Evolutionary conservation across 495 filamentous ascomycete species (phyloP).

Genomic region (Lepidopterella palustris): DNA sequence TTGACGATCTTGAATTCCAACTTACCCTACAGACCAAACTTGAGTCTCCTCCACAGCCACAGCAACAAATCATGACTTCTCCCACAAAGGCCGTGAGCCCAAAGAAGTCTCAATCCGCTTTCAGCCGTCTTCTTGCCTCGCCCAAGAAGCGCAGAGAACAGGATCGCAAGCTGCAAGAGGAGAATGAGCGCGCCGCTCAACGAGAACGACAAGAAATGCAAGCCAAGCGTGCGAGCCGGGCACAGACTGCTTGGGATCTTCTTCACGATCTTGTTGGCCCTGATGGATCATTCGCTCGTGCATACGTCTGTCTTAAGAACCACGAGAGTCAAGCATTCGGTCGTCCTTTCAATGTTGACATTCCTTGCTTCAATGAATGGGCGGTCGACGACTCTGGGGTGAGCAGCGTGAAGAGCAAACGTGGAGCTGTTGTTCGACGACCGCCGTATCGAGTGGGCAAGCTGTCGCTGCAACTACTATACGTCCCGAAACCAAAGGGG

Average conservation of each 20-base stretch:
- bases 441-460: slow-evolving; percentile 94
- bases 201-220: slow-evolving; percentile 62
- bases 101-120: slow-evolving; percentile 65
- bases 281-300: slow-evolving; percentile 87
- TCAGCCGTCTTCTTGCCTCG: slow-evolving; percentile 86
- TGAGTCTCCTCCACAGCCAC: slow-evolving; percentile 61
- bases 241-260: slow-evolving; percentile 73
- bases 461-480: slow-evolving; percentile 84
- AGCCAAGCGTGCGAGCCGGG: slow-evolving; percentile 48
- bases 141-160: slow-evolving; percentile 93
- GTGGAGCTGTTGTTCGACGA: slow-evolving; percentile 53
- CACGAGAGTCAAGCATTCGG: slow-evolving; percentile 83
- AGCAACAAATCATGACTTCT: slow-evolving; percentile 14
- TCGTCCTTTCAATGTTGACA: slow-evolving; percentile 75
- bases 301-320: slow-evolving; percentile 87
- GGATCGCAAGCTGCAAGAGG: slow-evolving; percentile 71
- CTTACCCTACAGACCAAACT: slow-evolving; percentile 93
- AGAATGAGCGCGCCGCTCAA: slow-evolving; percentile 55
- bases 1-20: slow-evolving; percentile 95
- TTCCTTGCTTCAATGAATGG: slow-evolving; percentile 98
- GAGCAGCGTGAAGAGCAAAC: slow-evolving; percentile 84
- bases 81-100: slow-evolving; percentile 47
- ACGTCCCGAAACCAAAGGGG: slow-evolving; percentile 85
- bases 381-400: slow-evolving; percentile 69
- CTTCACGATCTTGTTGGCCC: slow-evolving; percentile 76